Evolutionary conservation across 1,139 yeast species (phyloP).

Genomic region (Lizanozyma gosingica): DNA sequence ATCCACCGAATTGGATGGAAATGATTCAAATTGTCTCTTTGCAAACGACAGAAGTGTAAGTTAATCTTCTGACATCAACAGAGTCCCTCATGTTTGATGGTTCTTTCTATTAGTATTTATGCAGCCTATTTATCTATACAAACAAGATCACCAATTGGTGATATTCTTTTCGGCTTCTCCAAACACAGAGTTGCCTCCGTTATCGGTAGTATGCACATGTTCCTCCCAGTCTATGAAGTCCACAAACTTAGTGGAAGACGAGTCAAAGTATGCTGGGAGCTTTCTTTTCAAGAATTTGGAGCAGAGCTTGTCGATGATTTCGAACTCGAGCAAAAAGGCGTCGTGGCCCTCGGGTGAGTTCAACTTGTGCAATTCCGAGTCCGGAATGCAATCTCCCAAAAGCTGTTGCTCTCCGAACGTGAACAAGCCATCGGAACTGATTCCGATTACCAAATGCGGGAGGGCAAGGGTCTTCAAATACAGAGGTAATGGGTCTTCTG

Average conservation of each 20-base stretch:
- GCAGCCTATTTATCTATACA: too few relatives aligned
- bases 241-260: constrained; percentile 34
- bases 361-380: constrained; percentile 58
- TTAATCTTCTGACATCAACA: too few relatives aligned
- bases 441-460: constrained; percentile 82
- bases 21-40: too few relatives aligned
- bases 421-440: constrained; percentile 85
- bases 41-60: too few relatives aligned
- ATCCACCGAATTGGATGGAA: too few relatives aligned
- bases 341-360: constrained; percentile 98
- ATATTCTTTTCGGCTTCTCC: constrained; percentile 89
- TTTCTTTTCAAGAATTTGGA: constrained; percentile 51
- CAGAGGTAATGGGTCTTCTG: constrained; percentile 38
- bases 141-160: constrained; percentile 62
- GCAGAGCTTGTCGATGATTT: constrained; percentile 65
- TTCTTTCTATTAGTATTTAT: too few relatives aligned
- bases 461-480: constrained; percentile 46
- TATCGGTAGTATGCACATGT: constrained; percentile 26
- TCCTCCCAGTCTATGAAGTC: constrained; percentile 46
- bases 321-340: constrained; percentile 87
- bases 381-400: constrained; percentile 67
- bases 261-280: constrained; percentile 47
- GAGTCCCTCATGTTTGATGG: too few relatives aligned
- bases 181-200: constrained; percentile 66
- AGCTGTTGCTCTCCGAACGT: constrained; percentile 87